These are phyloP conservation scores for Tetrastigma voinierianum DNA, from an alignment of 164 flowering plant genomes.

Conservation along the genomic window DNA sequence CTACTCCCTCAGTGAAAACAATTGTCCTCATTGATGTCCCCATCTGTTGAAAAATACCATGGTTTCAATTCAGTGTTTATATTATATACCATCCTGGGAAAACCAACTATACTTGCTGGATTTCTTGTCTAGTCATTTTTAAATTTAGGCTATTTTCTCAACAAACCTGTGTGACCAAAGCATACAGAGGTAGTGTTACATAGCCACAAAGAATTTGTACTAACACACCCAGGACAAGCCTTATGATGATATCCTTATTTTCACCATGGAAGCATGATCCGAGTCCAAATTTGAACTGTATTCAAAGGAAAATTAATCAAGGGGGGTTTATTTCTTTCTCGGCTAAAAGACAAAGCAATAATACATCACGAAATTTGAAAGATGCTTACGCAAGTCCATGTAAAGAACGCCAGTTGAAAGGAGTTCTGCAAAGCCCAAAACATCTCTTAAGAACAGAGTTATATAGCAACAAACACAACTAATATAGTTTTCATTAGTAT, in stretches of 20 bases:
- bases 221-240: conserved; percentile 41
- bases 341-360: not conserved
- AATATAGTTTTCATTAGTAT: too few species aligned
- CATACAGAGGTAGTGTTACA: conserved; percentile 67
- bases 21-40: conserved; percentile 53
- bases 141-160: too few species aligned
- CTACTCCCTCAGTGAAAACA: conserved; percentile 52
- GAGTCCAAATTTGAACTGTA: conserved; percentile 58
- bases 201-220: conserved; percentile 74
- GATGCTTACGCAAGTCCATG: conserved; percentile 66
- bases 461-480: too few species aligned
- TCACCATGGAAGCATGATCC: conserved; percentile 57
- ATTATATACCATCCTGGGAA: too few species aligned
- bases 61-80: too few species aligned
- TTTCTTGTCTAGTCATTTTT: too few species aligned
- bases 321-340: not conserved
- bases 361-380: not conserved
- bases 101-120: too few species aligned
- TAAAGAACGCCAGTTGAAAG: conserved; percentile 69
- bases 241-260: conserved; percentile 46
- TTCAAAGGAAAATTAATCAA: not conserved
- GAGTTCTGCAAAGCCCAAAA: conserved; percentile 56
- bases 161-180: conserved; percentile 67
- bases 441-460: not conserved
- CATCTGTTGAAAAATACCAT: conserved; percentile 44